Conservation (phyloP, 2,329 filamentous ascomycete species). For the Elsinoe ampelina region DNA sequence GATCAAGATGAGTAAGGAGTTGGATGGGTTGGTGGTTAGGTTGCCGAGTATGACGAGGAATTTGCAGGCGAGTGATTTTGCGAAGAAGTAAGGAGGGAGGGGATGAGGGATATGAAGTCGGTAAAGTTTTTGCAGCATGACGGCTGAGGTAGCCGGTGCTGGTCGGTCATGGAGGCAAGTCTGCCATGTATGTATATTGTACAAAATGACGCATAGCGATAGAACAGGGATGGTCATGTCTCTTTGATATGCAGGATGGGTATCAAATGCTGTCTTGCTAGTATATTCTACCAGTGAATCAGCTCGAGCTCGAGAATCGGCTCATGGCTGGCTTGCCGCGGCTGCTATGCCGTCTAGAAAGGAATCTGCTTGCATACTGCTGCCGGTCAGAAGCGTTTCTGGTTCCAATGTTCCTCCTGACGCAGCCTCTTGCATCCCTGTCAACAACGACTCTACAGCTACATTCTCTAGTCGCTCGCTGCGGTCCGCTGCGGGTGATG, state of each 20-base stretch:
- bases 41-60: conserved; percentile 93
- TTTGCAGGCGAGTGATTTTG: conserved; percentile 87
- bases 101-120: not conserved
- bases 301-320: not conserved
- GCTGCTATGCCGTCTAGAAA: not conserved
- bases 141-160: not conserved
- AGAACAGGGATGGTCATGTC: not conserved
- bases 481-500: not conserved
- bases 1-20: conserved; percentile 79
- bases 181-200: not conserved
- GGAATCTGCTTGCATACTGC: not conserved
- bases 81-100: conserved; percentile 23
- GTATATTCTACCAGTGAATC: not conserved
- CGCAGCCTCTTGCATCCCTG: not conserved
- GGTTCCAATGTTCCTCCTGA: not conserved
- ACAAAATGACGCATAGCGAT: conserved; percentile 2
- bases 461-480: not conserved
- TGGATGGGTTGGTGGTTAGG: conserved; percentile 77
- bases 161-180: not conserved
- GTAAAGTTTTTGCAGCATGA: not conserved
- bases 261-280: not conserved
- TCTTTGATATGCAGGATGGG: not conserved
- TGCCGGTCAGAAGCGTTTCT: not conserved
- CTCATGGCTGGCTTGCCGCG: not conserved
- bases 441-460: not conserved